phyloP scores from a whole-genome alignment of 2,329 filamentous ascomycete genomes.

The Nemania abortiva region DNA sequence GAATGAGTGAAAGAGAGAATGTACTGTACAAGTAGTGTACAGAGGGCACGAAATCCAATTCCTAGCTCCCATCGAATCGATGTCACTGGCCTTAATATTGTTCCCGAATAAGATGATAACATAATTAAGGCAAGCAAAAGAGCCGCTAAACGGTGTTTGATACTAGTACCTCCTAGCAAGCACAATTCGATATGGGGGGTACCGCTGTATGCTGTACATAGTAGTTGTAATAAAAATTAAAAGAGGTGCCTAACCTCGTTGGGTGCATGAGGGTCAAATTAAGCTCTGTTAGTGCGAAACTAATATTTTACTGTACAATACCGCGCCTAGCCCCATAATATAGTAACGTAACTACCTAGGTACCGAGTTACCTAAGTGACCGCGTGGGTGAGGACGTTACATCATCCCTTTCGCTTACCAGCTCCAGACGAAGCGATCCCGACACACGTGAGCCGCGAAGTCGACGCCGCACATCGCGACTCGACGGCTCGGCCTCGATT shows the following conservation, averaged over 20 bases:
- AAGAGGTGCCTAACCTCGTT: too few species aligned
- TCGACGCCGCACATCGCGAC: conserved; percentile 29
- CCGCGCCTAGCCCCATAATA: too few species aligned
- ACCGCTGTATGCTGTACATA: too few species aligned
- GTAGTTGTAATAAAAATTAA: too few species aligned
- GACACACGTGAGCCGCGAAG: conserved; percentile 39
- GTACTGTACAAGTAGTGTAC: background rate
- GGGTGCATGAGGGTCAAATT: background rate
- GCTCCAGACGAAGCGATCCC: conserved; percentile 33
- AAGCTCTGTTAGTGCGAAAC: background rate
- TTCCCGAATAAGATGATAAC: background rate
- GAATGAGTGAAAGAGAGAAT: background rate
- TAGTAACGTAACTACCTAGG: background rate
- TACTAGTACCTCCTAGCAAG: too few species aligned
- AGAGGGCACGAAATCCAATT: background rate
- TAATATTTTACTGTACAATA: background rate
- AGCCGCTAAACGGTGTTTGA: background rate
- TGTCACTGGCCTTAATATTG: background rate
- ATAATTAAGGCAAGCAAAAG: background rate
- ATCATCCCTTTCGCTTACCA: too few species aligned
- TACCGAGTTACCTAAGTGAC: background rate
- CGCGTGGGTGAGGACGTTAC: too few species aligned
- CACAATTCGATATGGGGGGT: too few species aligned
- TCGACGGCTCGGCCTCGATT: conserved; percentile 3
- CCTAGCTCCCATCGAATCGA: background rate